Conservation (phyloP, 306 rosid genomes). For the Heteromeles arbutifolia region DNA sequence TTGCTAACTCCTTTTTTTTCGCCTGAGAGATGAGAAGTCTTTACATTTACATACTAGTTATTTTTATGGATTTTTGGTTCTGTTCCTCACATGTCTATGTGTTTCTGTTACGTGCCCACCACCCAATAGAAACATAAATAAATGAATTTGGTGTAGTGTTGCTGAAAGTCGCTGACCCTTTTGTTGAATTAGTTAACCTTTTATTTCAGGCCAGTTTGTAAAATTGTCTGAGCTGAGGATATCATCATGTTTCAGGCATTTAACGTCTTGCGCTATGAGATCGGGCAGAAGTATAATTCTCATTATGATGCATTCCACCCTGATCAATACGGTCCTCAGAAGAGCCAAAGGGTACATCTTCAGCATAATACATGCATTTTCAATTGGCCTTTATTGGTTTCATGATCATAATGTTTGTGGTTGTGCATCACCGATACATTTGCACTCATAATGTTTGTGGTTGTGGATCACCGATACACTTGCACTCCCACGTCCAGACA, state of each 20-base stretch:
- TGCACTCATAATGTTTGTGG: not conserved
- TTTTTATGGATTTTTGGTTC: not conserved
- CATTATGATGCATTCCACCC: conserved; percentile 67
- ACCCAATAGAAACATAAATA: not conserved
- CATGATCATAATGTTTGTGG: not conserved
- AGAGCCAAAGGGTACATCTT: conserved; percentile 68
- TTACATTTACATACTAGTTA: not conserved
- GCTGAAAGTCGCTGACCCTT: not conserved
- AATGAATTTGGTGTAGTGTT: not conserved
- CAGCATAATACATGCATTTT: conserved; percentile 7
- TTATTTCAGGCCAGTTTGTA: conserved; percentile 35
- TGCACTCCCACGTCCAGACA: not conserved
- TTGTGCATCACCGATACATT: not conserved
- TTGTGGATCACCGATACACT: not conserved
- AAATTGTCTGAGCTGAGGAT: conserved; percentile 35
- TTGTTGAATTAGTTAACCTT: conserved; percentile 34
- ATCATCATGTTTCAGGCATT: conserved; percentile 75
- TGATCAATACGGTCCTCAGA: conserved; percentile 57
- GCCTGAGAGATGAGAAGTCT: not conserved
- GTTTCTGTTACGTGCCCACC: not conserved
- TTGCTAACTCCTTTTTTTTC: not conserved
- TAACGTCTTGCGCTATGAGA: conserved; percentile 68
- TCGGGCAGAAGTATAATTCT: conserved; percentile 74
- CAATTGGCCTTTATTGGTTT: conserved; percentile 2
- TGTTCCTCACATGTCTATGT: not conserved